phyloP scores from a whole-genome alignment of 441 rosid genomes.

The Corymbia citriodora region DNA sequence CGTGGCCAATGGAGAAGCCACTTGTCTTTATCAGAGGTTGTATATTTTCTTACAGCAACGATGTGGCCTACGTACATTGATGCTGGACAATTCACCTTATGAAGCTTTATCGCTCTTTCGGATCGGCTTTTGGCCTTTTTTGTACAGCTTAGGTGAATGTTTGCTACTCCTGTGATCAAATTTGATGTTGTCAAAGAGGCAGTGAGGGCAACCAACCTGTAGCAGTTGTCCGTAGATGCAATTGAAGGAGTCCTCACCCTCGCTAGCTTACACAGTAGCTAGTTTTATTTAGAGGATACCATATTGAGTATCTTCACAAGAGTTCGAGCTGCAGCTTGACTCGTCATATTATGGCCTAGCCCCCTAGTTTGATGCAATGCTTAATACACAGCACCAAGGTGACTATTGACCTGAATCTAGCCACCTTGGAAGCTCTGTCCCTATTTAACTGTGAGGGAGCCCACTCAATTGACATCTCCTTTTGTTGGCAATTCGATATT shows the following conservation, averaged over 20 bases:
- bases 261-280: background rate
- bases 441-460: background rate
- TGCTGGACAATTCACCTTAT: background rate
- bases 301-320: background rate
- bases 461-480: background rate
- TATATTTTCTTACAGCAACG: background rate
- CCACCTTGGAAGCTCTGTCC: background rate
- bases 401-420: background rate
- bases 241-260: background rate
- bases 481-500: background rate
- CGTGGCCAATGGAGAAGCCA: background rate
- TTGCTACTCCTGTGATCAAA: background rate
- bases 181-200: background rate
- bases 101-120: background rate
- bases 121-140: background rate
- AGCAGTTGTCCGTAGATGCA: background rate
- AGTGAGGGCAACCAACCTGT: background rate
- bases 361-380: background rate
- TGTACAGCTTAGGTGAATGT: background rate
- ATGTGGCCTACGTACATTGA: background rate
- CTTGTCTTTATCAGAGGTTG: background rate
- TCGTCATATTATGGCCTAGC: background rate
- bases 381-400: background rate
- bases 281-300: background rate
- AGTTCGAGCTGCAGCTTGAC: background rate